phyloP scores from a whole-genome alignment of 2,329 filamentous ascomycete species.

The Aspergillus awamori region DNA sequence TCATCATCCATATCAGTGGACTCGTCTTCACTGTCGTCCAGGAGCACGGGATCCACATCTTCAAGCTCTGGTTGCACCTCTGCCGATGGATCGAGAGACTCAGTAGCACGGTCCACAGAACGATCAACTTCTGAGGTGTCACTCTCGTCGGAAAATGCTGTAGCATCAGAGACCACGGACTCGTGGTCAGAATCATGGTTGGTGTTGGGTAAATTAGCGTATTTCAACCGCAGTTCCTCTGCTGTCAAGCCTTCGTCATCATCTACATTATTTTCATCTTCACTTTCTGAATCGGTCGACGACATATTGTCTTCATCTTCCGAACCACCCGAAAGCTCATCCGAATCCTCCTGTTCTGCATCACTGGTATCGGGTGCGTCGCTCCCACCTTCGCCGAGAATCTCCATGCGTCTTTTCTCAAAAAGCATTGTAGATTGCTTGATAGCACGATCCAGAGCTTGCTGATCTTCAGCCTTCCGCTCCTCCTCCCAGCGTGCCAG shows the following conservation, averaged over 20 bases:
- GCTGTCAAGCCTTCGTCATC: constrained; percentile 51
- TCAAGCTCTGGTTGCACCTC: constrained; percentile 40
- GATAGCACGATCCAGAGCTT: constrained; percentile 56
- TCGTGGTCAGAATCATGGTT: constrained; percentile 26
- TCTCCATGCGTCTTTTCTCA: constrained; percentile 48
- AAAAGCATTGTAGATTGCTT: constrained; percentile 56
- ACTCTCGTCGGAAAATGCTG: constrained; percentile 23
- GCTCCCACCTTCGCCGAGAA: constrained; percentile 61
- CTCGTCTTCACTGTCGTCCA: constrained; percentile 51
- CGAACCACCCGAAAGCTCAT: constrained; percentile 59
- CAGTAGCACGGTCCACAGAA: constrained; percentile 24
- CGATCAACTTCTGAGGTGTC: constrained; percentile 24
- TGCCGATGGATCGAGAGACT: constrained; percentile 24
- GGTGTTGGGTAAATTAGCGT: constrained; percentile 43
- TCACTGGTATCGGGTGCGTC: constrained; percentile 71
- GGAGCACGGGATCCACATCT: constrained; percentile 48
- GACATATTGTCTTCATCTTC: constrained; percentile 57
- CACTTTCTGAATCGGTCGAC: constrained; percentile 48
- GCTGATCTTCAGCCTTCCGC: constrained; percentile 52
- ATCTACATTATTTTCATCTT: constrained; percentile 40
- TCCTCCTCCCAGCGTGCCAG: constrained; percentile 63
- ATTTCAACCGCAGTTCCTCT: constrained; percentile 52
- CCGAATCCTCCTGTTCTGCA: constrained; percentile 34
- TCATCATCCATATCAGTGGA: constrained; percentile 54
- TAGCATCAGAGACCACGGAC: constrained; percentile 28